Evolutionary conservation across 306 rosid genomes (phyloP).

Genomic region (Ormosia semicastrata): DNA sequence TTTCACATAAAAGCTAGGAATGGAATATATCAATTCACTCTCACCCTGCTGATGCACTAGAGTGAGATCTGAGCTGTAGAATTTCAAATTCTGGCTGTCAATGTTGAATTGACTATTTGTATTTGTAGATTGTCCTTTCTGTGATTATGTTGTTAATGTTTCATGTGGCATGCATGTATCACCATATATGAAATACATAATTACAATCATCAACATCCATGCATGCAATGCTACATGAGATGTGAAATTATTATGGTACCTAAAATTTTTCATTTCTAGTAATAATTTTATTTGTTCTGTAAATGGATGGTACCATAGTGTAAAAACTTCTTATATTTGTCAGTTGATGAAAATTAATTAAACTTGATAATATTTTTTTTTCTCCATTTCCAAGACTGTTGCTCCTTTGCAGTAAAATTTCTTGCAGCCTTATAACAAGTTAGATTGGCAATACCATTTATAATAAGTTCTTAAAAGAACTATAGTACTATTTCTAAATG

Average conservation of each 20-base stretch:
- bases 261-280: background rate
- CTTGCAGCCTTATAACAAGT: slow-evolving; percentile 20
- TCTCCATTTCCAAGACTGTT: background rate
- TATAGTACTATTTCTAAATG: slow-evolving; percentile 17
- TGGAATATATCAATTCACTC: background rate
- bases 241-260: background rate
- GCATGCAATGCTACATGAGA: background rate
- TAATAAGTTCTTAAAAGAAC: slow-evolving; percentile 4
- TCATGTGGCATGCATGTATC: background rate
- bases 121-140: slow-evolving; percentile 2
- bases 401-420: background rate
- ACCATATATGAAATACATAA: background rate
- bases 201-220: background rate
- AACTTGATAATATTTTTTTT: background rate
- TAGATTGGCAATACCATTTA: slow-evolving; percentile 17
- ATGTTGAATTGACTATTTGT: slow-evolving; percentile 17
- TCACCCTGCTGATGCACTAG: background rate
- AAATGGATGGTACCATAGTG: background rate
- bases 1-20: slow-evolving; percentile 17
- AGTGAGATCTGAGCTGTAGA: slow-evolving; percentile 1
- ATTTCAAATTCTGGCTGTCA: background rate
- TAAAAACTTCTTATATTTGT: background rate
- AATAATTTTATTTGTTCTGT: background rate
- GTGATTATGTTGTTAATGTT: background rate
- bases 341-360: background rate